Evolutionary conservation across 2,329 filamentous ascomycete species (phyloP), one percentile per base, ranked within the genome.

Genomic region (Sordariomycetes sp.): DNA sequence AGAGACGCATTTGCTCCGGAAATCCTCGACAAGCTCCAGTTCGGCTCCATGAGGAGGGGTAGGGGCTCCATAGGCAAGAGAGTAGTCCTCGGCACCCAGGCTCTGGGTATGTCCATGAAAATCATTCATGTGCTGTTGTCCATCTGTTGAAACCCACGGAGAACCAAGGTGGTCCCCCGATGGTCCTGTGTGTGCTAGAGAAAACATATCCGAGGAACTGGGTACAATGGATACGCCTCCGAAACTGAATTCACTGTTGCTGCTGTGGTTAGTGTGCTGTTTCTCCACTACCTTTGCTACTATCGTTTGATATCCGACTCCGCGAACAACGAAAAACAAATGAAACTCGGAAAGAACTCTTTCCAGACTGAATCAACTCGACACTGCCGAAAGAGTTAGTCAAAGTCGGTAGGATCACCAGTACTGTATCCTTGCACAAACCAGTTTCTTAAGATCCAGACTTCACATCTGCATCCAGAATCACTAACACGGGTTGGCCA

Each of bases 121-220:
- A 62, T 76, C 74, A 68, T 72, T 73, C 68, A 80, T 79, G 76
- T 78, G 79, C 76, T 81, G 79, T 78, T 76, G 65, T 66, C 77
- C 78, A 76, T 82, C 71, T 73, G 77, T 70, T 66, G 75, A 66
- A 64, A 76, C 78, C 79, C 79, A 82, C 66, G 76, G 72, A 67
- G 77, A 73, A 72, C 76, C 74, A 64, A 79, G 72, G 68, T 78
- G 74, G 74, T 80, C 78, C 66, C 76, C 64, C 68, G 76, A 72
- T 74, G 77, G 76, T 78, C 76, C 79, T 76, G 78, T 77, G 67
- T 80, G 78, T 76, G 76, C 75, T 70, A 77, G 80, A 71, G 77
- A 73, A 76, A 80, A 79, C 68, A 79, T 74, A 68, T 75, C 75
- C 62, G 70, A 13, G 70, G 75, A 66, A 69, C 67, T 72, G 65